A percentile compares a stretch with the other conserved stretches of the same genome.
phyloP scores from a whole-genome alignment of 225 moss, liverwort and hornwort species.

The Rhytidiadelphus loreus region DNA sequence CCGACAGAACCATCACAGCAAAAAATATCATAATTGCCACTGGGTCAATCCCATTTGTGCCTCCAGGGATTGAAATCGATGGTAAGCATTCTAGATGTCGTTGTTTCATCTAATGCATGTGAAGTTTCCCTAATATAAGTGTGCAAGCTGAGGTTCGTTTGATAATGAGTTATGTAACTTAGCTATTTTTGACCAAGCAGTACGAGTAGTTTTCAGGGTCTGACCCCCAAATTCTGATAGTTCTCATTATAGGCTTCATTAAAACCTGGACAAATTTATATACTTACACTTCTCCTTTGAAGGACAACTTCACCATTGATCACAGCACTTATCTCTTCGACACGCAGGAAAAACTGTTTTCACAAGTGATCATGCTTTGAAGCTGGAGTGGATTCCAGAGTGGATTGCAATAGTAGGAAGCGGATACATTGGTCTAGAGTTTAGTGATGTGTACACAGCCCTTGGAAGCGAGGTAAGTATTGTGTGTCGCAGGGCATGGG shows the following conservation, averaged over 20 bases:
- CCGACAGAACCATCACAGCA: slow-evolving; percentile 72
- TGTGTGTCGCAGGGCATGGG: background rate
- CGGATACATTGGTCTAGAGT: slow-evolving; percentile 94
- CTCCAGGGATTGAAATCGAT: slow-evolving; percentile 93
- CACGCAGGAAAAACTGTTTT: slow-evolving; percentile 81
- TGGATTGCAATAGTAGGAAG: slow-evolving; percentile 96
- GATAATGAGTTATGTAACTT: background rate
- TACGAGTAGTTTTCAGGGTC: background rate
- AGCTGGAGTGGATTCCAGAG: slow-evolving; percentile 95
- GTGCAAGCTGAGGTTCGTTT: background rate
- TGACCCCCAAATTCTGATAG: background rate
- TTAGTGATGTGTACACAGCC: slow-evolving; percentile 97
- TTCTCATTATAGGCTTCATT: background rate
- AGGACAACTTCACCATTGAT: background rate
- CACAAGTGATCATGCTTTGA: slow-evolving; percentile 96
- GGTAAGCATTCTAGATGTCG: slow-evolving; percentile 26
- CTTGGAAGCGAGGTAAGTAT: slow-evolving; percentile 76
- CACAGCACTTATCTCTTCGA: background rate
- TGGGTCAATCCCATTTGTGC: slow-evolving; percentile 93
- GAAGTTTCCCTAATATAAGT: background rate
- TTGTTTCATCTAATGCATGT: background rate
- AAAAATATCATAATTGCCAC: slow-evolving; percentile 85
- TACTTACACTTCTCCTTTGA: background rate
- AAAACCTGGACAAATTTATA: background rate
- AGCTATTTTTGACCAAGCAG: background rate